Evolutionary conservation across 1,284 basidiomycete species (phyloP).

Genomic region (Ganoderma leucocontextum): DNA sequence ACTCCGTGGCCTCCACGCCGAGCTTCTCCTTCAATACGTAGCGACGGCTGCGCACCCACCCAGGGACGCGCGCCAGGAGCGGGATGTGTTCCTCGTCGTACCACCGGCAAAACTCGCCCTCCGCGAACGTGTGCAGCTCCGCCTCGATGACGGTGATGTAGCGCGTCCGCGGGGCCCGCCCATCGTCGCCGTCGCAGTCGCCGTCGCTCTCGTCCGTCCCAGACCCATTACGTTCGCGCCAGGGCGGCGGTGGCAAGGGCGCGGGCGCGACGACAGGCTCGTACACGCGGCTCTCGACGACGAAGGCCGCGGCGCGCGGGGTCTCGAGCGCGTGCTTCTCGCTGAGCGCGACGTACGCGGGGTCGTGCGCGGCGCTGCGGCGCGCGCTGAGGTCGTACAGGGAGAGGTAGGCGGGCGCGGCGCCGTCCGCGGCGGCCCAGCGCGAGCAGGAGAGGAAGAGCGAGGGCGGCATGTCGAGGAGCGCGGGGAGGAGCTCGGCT

Average conservation of each 20-base stretch:
- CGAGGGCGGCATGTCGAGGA: constrained; percentile 52
- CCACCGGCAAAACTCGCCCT: constrained; percentile 51
- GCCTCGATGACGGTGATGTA: constrained; percentile 45
- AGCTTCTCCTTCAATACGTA: constrained; percentile 41
- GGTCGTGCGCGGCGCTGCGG: constrained; percentile 51
- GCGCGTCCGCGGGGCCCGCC: constrained; percentile 29
- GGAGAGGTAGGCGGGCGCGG: constrained; percentile 57
- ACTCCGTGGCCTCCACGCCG: neutral
- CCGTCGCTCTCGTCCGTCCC: neutral
- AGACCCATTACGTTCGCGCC: neutral
- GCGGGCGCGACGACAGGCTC: constrained; percentile 35
- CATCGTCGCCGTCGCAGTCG: neutral
- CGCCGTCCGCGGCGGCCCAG: constrained; percentile 51
- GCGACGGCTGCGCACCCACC: constrained; percentile 46
- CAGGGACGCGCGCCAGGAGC: constrained; percentile 43
- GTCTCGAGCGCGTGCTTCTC: constrained; percentile 51
- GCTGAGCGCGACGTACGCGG: constrained; percentile 57
- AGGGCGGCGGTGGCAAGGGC: neutral
- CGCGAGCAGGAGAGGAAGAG: constrained; percentile 63
- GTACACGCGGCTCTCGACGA: constrained; percentile 64
- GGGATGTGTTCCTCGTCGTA: constrained; percentile 48
- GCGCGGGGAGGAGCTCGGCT: constrained; percentile 68
- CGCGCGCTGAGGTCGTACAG: constrained; percentile 61
- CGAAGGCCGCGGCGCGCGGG: constrained; percentile 44
- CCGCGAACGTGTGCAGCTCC: constrained; percentile 43